phyloP scores from a whole-genome alignment of 2,329 filamentous ascomycete species.

The Didymella keratinophila region DNA sequence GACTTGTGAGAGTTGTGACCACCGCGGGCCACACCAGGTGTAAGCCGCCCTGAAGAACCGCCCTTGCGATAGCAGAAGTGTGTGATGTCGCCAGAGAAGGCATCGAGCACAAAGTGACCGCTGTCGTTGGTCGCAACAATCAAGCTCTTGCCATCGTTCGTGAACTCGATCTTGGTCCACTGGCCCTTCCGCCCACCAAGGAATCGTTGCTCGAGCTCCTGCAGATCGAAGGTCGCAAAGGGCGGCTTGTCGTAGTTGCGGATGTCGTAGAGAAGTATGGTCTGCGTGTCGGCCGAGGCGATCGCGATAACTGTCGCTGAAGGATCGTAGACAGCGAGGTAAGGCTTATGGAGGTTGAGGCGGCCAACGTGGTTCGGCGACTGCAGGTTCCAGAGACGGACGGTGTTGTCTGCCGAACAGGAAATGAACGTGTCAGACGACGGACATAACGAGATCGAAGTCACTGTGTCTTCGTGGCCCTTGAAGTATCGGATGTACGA shows the following conservation, averaged over 20 bases:
- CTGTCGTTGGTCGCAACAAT: constrained; percentile 83
- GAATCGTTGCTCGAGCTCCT: constrained; percentile 64
- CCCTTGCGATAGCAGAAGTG: constrained; percentile 69
- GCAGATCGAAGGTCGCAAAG: constrained; percentile 84
- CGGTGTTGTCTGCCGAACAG: constrained; percentile 87
- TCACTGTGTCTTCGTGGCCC: constrained; percentile 86
- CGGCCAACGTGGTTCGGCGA: constrained; percentile 82
- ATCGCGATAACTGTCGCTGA: constrained; percentile 92
- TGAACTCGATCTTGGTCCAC: constrained; percentile 95
- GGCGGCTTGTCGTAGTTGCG: constrained; percentile 93
- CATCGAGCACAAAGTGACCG: constrained; percentile 92
- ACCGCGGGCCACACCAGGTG: constrained; percentile 54
- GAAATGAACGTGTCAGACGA: constrained; percentile 91
- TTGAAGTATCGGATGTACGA: constrained; percentile 96
- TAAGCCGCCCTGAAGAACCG: constrained; percentile 55
- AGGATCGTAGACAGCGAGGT: constrained; percentile 88
- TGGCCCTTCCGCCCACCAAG: constrained; percentile 61
- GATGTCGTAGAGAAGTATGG: constrained; percentile 88
- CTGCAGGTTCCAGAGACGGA: constrained; percentile 87
- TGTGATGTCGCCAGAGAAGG: constrained; percentile 82
- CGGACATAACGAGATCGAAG: constrained; percentile 82
- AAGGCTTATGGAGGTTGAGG: constrained; percentile 80
- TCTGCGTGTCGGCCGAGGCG: constrained; percentile 79
- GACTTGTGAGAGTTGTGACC: constrained; percentile 60
- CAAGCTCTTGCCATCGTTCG: constrained; percentile 90